Evolutionary conservation across 2,329 filamentous ascomycete species (phyloP).

Genomic region (Sporothrix euskadiensis): DNA sequence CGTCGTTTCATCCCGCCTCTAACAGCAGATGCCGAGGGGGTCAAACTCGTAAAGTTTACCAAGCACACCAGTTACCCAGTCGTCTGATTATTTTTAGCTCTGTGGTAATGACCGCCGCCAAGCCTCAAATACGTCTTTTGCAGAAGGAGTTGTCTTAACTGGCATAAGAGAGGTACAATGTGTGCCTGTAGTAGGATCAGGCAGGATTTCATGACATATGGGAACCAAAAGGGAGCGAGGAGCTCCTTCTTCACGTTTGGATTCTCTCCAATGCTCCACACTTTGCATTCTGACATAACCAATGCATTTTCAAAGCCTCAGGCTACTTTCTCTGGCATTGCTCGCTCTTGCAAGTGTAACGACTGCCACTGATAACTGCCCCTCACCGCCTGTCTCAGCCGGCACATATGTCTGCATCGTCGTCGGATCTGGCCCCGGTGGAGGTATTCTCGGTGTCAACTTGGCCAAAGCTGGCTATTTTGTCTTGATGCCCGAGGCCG

Average conservation of each 20-base stretch:
- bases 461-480: constrained; percentile 55
- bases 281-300: neutral
- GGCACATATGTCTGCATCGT: neutral
- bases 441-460: constrained; percentile 35
- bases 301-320: neutral
- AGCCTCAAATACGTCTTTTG: neutral
- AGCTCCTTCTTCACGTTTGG: no score
- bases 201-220: no score
- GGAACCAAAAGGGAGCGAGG: no score
- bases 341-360: neutral
- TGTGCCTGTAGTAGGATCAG: no score
- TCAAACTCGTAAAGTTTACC: neutral
- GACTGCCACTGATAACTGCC: neutral
- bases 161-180: neutral
- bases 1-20: neutral
- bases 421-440: neutral
- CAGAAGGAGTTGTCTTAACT: neutral
- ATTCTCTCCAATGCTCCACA: neutral
- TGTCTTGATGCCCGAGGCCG: constrained; percentile 56
- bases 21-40: neutral
- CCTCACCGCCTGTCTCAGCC: neutral
- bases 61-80: neutral
- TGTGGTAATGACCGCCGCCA: neutral
- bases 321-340: neutral
- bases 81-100: no score